A percentile compares a stretch with the other conserved stretches of the same genome.
Conservation (phyloP, 2,329 filamentous ascomycete genomes). For the Xylaria sp. region DNA sequence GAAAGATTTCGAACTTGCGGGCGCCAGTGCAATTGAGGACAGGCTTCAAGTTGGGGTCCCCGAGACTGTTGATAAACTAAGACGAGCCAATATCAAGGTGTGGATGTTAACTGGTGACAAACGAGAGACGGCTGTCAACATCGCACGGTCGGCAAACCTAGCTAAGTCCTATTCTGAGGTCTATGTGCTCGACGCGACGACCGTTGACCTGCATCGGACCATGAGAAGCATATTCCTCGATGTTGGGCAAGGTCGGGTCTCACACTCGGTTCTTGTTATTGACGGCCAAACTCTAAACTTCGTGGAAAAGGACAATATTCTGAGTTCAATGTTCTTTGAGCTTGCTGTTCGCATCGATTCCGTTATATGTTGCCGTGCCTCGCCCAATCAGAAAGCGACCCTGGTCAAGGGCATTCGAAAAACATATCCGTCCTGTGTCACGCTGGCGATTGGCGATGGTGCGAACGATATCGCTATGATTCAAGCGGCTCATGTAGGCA, state of each 20-base stretch:
- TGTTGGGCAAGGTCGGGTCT: conserved; percentile 63
- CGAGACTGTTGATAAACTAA: conserved; percentile 84
- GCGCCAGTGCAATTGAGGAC: conserved; percentile 90
- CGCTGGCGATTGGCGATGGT: conserved; percentile 92
- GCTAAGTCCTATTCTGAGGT: conserved; percentile 76
- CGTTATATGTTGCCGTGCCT: conserved; percentile 93
- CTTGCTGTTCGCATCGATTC: conserved; percentile 84
- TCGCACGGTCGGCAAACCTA: conserved; percentile 80
- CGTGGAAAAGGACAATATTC: conserved; percentile 68
- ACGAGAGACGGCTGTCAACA: conserved; percentile 87
- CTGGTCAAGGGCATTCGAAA: conserved; percentile 84
- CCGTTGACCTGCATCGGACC: conserved; percentile 72
- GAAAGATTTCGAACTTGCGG: conserved; percentile 79
- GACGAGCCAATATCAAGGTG: conserved; percentile 85
- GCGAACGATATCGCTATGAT: conserved; percentile 98
- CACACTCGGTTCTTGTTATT: conserved; percentile 84
- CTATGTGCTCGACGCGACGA: conserved; percentile 74
- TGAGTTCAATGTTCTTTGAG: conserved; percentile 75
- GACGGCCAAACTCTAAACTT: conserved; percentile 82
- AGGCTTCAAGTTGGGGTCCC: conserved; percentile 87
- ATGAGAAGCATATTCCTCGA: conserved; percentile 73
- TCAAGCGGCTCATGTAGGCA: conserved; percentile 83
- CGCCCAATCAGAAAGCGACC: conserved; percentile 87
- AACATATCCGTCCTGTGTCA: conserved; percentile 78
- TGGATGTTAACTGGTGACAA: conserved; percentile 96